Conservation (phyloP, 75 land plant species). For the Pseudotsuga menziesii region DNA sequence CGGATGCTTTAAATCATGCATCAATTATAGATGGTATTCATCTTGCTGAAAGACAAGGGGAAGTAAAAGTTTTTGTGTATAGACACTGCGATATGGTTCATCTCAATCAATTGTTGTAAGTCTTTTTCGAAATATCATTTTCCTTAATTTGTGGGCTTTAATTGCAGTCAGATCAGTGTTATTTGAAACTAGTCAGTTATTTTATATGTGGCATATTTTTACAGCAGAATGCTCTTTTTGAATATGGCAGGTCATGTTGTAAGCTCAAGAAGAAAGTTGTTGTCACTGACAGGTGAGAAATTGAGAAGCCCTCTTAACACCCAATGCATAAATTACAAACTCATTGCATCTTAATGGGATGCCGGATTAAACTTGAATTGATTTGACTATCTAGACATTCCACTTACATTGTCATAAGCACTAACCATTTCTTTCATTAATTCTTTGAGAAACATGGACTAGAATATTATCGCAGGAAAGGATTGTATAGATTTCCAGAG, state of each 20-base stretch:
- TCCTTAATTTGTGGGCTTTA: neutral
- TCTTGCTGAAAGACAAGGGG: slow-evolving; percentile 57
- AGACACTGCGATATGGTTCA: slow-evolving; percentile 82
- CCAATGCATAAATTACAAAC: neutral
- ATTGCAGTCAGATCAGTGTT: neutral
- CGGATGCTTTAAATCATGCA: slow-evolving; percentile 96
- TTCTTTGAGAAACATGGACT: neutral
- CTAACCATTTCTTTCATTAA: neutral
- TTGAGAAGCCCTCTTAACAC: neutral
- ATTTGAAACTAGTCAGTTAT: neutral
- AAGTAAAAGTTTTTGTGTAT: slow-evolving; percentile 67
- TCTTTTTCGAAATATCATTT: neutral
- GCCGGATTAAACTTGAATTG: neutral
- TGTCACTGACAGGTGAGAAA: slow-evolving; percentile 83
- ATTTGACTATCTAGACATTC: neutral
- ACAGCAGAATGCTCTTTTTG: neutral
- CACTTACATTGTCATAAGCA: neutral
- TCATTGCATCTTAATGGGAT: neutral
- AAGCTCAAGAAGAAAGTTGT: slow-evolving; percentile 79
- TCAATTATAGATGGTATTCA: slow-evolving; percentile 97
- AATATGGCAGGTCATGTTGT: slow-evolving; percentile 65
- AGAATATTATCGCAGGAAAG: neutral
- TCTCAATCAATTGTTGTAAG: slow-evolving; percentile 71
- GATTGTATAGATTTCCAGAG: neutral
- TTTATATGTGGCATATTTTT: neutral